These are phyloP conservation scores for Spirogloea muscicola DNA, from an alignment of 139 green algal genomes.

Conservation along the genomic window DNA sequence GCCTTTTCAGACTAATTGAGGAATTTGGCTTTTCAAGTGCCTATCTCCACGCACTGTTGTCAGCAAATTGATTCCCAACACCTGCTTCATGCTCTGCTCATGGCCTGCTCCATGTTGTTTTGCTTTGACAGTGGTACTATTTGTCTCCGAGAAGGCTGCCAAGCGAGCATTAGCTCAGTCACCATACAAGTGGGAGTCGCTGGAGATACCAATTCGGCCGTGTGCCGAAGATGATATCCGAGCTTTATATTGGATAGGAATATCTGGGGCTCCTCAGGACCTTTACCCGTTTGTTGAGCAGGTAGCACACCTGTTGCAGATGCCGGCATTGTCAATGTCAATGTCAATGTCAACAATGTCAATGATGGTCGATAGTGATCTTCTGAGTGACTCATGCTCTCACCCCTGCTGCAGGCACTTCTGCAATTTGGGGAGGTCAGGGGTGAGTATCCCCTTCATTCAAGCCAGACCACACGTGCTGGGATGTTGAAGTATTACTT, in stretches of 20 bases:
- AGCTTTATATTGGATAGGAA: constrained; percentile 23
- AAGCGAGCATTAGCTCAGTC: constrained; percentile 6
- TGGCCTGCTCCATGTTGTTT: neutral
- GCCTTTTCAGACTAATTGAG: too few relatives aligned
- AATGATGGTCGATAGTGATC: neutral
- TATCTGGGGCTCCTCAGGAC: constrained; percentile 9
- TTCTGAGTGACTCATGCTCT: neutral
- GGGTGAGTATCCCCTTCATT: constrained; percentile 23
- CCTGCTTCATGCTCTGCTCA: too few relatives aligned
- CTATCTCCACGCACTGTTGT: too few relatives aligned
- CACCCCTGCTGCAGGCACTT: constrained; percentile 21
- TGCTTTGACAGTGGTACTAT: constrained; percentile 16
- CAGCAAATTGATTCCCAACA: too few relatives aligned
- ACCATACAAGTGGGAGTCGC: constrained; percentile 23
- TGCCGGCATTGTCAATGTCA: neutral
- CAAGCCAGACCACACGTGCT: neutral
- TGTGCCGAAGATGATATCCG: constrained; percentile 27
- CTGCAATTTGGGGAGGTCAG: constrained; percentile 30
- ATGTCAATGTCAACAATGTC: too few relatives aligned
- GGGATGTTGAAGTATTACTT: constrained; percentile 39
- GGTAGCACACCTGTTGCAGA: constrained; percentile 11
- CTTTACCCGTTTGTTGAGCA: constrained; percentile 19
- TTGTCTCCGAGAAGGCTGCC: constrained; percentile 20
- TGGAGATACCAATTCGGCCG: constrained; percentile 15
- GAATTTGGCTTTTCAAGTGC: too few relatives aligned